A percentile compares a stretch with the other conserved stretches of the same genome.
These are phyloP conservation scores for Cladosporium oxysporum DNA, from an alignment of 2,329 filamentous ascomycete species.

Conservation along the genomic window DNA sequence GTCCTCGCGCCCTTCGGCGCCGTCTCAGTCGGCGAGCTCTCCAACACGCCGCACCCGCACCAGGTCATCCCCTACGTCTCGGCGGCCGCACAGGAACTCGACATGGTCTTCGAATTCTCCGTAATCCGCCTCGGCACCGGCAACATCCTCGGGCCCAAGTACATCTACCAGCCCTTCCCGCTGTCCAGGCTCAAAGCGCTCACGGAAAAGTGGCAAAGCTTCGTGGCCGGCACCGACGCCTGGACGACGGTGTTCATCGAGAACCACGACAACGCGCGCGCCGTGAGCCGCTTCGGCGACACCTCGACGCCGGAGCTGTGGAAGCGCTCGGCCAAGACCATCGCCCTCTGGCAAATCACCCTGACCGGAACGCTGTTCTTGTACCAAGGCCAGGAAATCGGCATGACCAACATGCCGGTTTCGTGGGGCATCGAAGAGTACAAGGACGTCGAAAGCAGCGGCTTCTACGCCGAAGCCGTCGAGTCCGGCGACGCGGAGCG, in stretches of 20 bases:
- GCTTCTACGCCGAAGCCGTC: constrained; percentile 45
- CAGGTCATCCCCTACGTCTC: constrained; percentile 58
- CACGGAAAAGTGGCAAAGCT: constrained; percentile 28
- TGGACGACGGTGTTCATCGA: constrained; percentile 68
- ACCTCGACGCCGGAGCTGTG: constrained; percentile 39
- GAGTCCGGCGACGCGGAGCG: constrained; percentile 32
- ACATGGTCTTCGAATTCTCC: constrained; percentile 75
- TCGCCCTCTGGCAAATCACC: constrained; percentile 58
- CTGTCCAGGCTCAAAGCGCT: constrained; percentile 13
- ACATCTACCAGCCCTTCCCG: constrained; percentile 24
- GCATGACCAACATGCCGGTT: constrained; percentile 64
- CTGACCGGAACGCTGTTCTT: constrained; percentile 66
- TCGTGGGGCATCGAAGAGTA: constrained; percentile 63
- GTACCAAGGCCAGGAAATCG: constrained; percentile 71
- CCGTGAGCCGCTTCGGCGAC: constrained; percentile 55
- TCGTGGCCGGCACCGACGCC: constrained; percentile 60
- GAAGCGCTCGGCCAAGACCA: constrained; percentile 57
- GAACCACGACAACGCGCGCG: constrained; percentile 66
- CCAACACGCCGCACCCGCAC: constrained; percentile 48
- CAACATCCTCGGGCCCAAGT: constrained; percentile 26
- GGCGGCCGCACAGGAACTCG: constrained; percentile 57
- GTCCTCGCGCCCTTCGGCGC: constrained; percentile 51
- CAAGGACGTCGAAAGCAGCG: constrained; percentile 62
- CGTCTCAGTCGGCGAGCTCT: constrained; percentile 57
- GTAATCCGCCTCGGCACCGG: constrained; percentile 52